Evolutionary conservation across 2,329 filamentous ascomycete genomes (phyloP).

Genomic region (Fusarium drepaniforme): DNA sequence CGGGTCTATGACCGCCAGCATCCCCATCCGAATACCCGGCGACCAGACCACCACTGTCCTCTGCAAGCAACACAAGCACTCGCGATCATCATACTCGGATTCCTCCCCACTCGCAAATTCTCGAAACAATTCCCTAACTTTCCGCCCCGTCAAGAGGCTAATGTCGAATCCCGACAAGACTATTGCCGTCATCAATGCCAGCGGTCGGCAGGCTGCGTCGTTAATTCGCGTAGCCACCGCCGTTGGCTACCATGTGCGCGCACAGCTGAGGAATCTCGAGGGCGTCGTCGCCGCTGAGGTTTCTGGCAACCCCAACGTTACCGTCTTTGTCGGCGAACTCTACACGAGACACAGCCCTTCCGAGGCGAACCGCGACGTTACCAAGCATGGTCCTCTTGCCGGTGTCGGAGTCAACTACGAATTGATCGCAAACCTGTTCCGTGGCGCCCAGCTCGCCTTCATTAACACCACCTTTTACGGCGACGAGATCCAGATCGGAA

Average conservation of each 20-base stretch:
- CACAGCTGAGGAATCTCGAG: constrained; percentile 88
- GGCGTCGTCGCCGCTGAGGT: constrained; percentile 92
- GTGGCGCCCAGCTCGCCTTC: constrained; percentile 88
- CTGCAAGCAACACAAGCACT: constrained; percentile 68
- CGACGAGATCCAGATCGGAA: constrained; percentile 91
- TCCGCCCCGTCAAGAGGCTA: constrained; percentile 69
- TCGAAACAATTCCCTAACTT: constrained; percentile 71
- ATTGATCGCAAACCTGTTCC: constrained; percentile 83
- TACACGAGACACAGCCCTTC: constrained; percentile 67
- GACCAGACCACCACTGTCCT: constrained; percentile 51
- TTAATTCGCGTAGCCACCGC: constrained; percentile 94
- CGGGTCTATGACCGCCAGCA: constrained; percentile 52
- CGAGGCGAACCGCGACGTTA: constrained; percentile 71
- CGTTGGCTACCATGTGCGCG: constrained; percentile 92
- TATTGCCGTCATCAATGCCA: constrained; percentile 95
- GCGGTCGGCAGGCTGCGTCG: constrained; percentile 94
- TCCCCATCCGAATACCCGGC: constrained; percentile 53
- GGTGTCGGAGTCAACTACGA: constrained; percentile 77
- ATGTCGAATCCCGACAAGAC: constrained; percentile 77
- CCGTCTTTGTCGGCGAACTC: constrained; percentile 73
- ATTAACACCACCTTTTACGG: constrained; percentile 99
- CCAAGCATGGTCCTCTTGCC: constrained; percentile 72
- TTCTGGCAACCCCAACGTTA: constrained; percentile 80
- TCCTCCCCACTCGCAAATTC: constrained; percentile 66
- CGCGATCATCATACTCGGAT: constrained; percentile 72